Percentiles rank a stretch among this genome's conserved stretches.
Evolutionary conservation across 257 asterid species (phyloP).

Genomic region (Eucommia ulmoides): DNA sequence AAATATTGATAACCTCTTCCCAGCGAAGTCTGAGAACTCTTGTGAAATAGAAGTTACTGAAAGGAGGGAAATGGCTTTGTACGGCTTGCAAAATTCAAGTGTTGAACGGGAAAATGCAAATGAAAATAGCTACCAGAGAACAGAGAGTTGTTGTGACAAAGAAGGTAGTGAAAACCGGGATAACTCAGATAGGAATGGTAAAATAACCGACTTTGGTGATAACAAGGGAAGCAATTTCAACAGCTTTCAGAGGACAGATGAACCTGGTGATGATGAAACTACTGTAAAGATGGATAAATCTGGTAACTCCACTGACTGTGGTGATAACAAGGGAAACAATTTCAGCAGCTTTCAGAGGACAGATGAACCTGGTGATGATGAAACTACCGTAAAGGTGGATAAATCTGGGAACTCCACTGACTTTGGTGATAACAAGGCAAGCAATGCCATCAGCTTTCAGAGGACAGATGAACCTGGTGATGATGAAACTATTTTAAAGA

Average conservation of each 20-base stretch:
- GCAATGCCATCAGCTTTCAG: too few species aligned
- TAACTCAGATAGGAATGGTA: neutral
- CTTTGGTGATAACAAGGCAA: too few species aligned
- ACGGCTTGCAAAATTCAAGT: conserved; percentile 3
- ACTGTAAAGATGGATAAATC: too few species aligned
- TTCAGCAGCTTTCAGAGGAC: too few species aligned
- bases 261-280: conserved; percentile 5
- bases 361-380: conserved; percentile 4
- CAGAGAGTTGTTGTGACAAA: conserved; percentile 5
- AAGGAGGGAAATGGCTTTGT: conserved; percentile 5
- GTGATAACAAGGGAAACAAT: too few species aligned
- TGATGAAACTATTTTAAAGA: conserved; percentile 4
- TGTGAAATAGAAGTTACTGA: conserved; percentile 3
- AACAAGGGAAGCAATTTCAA: conserved; percentile 5
- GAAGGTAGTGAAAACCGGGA: conserved; percentile 5
- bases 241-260: conserved; percentile 6
- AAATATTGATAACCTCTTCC: too few species aligned
- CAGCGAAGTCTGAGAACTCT: too few species aligned
- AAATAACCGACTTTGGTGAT: conserved; percentile 4
- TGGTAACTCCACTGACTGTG: too few species aligned
- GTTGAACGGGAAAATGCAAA: conserved; percentile 14
- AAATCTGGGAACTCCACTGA: too few species aligned
- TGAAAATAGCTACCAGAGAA: conserved; percentile 5
- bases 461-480: conserved; percentile 3
- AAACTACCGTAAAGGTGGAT: too few species aligned